Base-by-base conservation (phyloP, 306 rosid species). In the Pterocarpus macrocarpus region DNA sequence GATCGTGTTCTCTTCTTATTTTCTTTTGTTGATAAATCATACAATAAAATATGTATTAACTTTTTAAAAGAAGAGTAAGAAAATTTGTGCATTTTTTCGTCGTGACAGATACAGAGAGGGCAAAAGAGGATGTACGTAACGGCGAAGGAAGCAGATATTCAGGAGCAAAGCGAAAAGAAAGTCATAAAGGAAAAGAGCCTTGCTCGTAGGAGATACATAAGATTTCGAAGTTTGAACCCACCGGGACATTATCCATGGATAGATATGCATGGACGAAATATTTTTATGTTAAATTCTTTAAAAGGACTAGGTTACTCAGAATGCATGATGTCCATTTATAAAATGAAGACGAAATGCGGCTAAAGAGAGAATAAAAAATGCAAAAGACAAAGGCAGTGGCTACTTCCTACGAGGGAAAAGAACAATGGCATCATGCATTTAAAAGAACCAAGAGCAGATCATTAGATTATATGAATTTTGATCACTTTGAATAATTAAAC, bases 71-170 rank as follows among this genome's bases (percentile, higher is more conserved):
- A 49, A 49, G 55, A 49, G 55, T 49, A 12, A 49, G 55, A 49
- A 11, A 11, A 49, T 10, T 49, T 49, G 16, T 49, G 55, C 55
- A 9, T 10, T 49, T 43, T 5, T 7, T 43, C 8, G 50, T 1
- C 50, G 9, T 7, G 12, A 2, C 4, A 13, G 5, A 49, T 49
- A 49, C 3, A 4, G 5, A 49, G 4, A 49, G 5, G 11, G 55
- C 55, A 49, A 49, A 49, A 49, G 7, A 28, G 14, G 68, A 58
- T 32, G 33, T 16, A 57, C 30, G 62, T 64, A 76, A 50, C 38
- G 73, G 76, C 76, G 64, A 50, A 35, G 39, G 32, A 50, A 76
- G 73, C 73, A 49, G 73, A 76, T 34, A 64, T 50, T 50, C 64
- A 34, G 72, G 50, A 47, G 9, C 61, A 8, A 76, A 64, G n/a